Evolutionary conservation across 139 green algal genomes (phyloP), one percentile per base, ranked within the genome.

Genomic region (Edaphochlamys debaryana): DNA sequence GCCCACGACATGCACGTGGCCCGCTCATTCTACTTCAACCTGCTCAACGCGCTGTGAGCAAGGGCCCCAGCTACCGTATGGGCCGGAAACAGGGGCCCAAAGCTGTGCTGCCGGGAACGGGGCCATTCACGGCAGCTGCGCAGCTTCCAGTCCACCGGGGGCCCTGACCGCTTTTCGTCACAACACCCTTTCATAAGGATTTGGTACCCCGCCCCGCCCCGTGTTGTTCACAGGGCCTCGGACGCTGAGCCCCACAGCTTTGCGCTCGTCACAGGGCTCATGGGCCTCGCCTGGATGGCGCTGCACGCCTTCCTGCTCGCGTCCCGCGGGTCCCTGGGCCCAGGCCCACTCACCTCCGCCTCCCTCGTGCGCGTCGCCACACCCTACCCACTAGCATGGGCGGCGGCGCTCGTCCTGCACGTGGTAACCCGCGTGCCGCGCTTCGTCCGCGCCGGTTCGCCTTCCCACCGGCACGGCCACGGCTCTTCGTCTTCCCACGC

Each of bases 1-100:
- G 30, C 73, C 62, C 76, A 82, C 45, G 63, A 82, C 63, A 64
- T 67, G 76, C 76, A 82, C 64, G 76, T 73, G 32, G 32, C 38
- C 32, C 62, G 76, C 30, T 74, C 63, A 23, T 82, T 74, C 62
- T 22, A 74, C 29, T 82, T 82, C 64, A 73, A 82, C 62, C 36
- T 2, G 23, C 25, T 69, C 62, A 74, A 64, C 62, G 76, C 76
- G 30, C 60, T 67, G 60, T 63, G 54, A 63, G 22, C n/a, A n/a
- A n/a, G n/a, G n/a, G 20, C 50, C 50, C 20, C 20, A 20, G 50
- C 50, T 20, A 58, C 17, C 50, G n/a, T n/a, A n/a, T n/a, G n/a
- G n/a, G n/a, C n/a, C n/a, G n/a, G n/a, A n/a, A n/a, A n/a, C n/a
- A n/a, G n/a, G n/a, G n/a, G n/a, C n/a, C n/a, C n/a, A n/a, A n/a